These are phyloP conservation scores for Metarhizium humberi DNA, from an alignment of 2,329 filamentous ascomycete species.

Conservation along the genomic window DNA sequence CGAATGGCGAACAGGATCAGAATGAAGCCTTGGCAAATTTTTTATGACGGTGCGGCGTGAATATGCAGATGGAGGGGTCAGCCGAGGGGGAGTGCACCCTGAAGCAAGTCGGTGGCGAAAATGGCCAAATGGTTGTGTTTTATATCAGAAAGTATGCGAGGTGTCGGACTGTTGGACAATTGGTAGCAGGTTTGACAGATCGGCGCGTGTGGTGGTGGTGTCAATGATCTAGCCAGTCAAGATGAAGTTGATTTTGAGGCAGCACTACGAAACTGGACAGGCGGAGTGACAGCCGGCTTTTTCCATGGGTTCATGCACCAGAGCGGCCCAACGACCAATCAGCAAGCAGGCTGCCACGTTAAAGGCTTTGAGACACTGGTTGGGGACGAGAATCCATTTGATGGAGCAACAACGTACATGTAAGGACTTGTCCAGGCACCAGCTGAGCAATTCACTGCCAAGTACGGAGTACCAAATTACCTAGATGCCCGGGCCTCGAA, in stretches of 20 bases:
- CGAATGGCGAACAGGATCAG: slow-evolving; percentile 2
- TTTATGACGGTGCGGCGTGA: neutral
- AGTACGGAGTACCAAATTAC: too few relatives aligned
- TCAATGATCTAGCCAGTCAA: neutral
- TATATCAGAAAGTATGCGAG: neutral
- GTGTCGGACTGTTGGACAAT: neutral
- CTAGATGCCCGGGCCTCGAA: too few relatives aligned
- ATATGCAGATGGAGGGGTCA: neutral
- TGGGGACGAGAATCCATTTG: neutral
- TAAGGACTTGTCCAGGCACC: too few relatives aligned
- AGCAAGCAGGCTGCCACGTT: neutral
- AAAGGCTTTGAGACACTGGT: neutral
- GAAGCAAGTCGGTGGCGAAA: neutral
- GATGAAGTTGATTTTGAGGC: neutral
- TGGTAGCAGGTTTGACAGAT: too few relatives aligned
- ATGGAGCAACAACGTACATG: too few relatives aligned
- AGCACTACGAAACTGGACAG: neutral
- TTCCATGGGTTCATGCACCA: neutral
- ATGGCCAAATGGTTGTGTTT: neutral
- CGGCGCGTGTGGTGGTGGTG: too few relatives aligned
- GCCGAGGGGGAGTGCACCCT: neutral
- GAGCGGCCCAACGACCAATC: neutral
- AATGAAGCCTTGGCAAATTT: neutral
- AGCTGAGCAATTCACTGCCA: too few relatives aligned
- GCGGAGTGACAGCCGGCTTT: neutral